Conservation (phyloP, 2,329 filamentous ascomycete genomes). For the Fusarium newnesense region DNA sequence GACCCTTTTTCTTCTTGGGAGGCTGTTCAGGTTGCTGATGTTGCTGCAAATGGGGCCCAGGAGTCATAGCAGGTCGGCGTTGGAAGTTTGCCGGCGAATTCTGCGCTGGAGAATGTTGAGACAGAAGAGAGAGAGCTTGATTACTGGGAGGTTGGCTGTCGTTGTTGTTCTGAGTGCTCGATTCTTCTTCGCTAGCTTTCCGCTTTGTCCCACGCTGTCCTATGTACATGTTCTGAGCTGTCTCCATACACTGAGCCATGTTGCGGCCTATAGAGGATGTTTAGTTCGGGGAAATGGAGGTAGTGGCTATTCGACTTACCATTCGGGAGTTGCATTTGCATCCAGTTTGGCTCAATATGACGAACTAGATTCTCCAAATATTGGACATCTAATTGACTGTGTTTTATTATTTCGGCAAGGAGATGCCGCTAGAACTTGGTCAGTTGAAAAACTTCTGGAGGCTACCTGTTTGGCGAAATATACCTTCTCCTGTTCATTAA, state of each 20-base stretch:
- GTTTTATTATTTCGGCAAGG: constrained; percentile 68
- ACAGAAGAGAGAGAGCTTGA: constrained; percentile 4
- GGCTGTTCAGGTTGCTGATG: constrained; percentile 5
- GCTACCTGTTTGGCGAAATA: background rate
- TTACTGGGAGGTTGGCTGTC: background rate
- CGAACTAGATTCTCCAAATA: constrained; percentile 60
- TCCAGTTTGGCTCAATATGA: constrained; percentile 56
- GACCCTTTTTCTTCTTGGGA: constrained; percentile 55
- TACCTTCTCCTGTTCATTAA: constrained; percentile 65
- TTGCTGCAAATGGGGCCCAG: constrained; percentile 6
- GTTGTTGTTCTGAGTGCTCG: constrained; percentile 46
- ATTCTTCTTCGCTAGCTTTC: constrained; percentile 40
- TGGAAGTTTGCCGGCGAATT: constrained; percentile 37
- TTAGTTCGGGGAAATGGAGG: background rate
- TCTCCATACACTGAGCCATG: constrained; percentile 58
- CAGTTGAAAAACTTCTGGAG: background rate
- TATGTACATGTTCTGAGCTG: constrained; percentile 52
- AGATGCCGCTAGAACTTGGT: constrained; percentile 61
- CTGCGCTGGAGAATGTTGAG: background rate
- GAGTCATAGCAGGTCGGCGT: constrained; percentile 31
- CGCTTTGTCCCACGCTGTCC: constrained; percentile 48
- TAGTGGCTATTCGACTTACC: constrained; percentile 48
- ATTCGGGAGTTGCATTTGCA: constrained; percentile 59
- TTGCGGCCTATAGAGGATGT: constrained; percentile 54
- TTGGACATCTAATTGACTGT: constrained; percentile 60